Evolutionary conservation across 208 protist genomes (phyloP).

Genomic region (Crithidia expoeki): DNA sequence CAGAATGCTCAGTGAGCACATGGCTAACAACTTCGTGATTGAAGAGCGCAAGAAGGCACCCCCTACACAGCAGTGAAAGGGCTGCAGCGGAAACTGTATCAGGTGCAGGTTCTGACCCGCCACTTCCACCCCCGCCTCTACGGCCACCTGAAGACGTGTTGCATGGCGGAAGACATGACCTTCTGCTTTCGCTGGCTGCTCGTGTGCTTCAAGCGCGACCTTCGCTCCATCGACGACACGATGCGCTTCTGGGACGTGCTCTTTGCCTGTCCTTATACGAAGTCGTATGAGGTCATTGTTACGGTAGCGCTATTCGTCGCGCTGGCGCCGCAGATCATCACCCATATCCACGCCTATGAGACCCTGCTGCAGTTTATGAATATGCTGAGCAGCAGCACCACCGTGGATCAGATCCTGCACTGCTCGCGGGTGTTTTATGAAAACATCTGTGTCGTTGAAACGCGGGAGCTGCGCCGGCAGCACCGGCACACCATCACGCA

Average conservation of each 20-base stretch:
- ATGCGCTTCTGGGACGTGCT: conserved; percentile 90
- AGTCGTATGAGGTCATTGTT: conserved; percentile 76
- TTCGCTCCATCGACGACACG: conserved; percentile 51
- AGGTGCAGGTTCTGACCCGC: conserved; percentile 51
- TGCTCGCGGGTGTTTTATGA: conserved; percentile 72
- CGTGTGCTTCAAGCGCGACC: conserved; percentile 88
- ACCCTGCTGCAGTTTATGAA: conserved; percentile 74
- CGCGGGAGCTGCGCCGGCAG: conserved; percentile 28
- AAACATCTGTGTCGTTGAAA: conserved; percentile 39
- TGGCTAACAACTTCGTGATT: conserved; percentile 57
- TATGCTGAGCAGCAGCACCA: conserved; percentile 41
- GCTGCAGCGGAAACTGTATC: conserved; percentile 54
- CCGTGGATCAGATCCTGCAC: conserved; percentile 56
- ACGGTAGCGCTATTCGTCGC: conserved; percentile 59
- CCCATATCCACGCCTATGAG: conserved; percentile 52
- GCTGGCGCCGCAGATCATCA: conserved; percentile 55
- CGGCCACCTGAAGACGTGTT: conserved; percentile 46
- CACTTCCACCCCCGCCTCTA: conserved; percentile 71
- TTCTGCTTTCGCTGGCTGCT: conserved; percentile 92
- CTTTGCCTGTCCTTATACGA: conserved; percentile 66
- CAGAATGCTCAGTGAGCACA: conserved; percentile 52
- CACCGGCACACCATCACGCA: conserved; percentile 7
- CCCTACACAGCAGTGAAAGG: conserved; percentile 33
- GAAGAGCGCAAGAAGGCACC: conserved; percentile 39
- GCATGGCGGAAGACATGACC: conserved; percentile 68